Evolutionary conservation across 2,329 filamentous ascomycete species (phyloP).

Genomic region (Setomelanomma holmii): DNA sequence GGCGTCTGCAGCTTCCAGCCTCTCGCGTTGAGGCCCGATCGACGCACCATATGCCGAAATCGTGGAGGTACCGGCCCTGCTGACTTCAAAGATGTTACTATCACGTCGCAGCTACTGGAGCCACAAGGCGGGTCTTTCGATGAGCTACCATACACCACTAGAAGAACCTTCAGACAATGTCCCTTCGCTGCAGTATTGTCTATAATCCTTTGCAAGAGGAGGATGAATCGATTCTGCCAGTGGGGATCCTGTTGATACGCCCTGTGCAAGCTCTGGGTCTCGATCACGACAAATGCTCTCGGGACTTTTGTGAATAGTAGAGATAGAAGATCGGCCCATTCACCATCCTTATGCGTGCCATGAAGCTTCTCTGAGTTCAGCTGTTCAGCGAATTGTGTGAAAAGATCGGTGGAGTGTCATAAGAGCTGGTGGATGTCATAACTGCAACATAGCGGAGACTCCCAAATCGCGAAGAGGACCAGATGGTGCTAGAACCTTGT

Average conservation of each 20-base stretch:
- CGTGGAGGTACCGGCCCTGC: conserved; percentile 1
- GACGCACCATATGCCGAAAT: conserved; percentile 1
- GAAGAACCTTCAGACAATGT: conserved; percentile 3
- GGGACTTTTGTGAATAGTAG: conserved; percentile 12
- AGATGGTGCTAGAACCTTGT: too few relatives aligned
- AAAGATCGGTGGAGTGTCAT: background rate
- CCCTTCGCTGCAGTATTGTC: background rate
- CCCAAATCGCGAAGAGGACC: too few relatives aligned
- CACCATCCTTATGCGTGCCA: conserved; percentile 10
- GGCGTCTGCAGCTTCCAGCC: conserved; percentile 4
- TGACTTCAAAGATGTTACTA: background rate
- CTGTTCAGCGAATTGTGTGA: conserved; percentile 9
- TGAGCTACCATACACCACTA: conserved; percentile 4
- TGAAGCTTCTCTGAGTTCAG: conserved; percentile 8
- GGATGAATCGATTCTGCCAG: conserved; percentile 7
- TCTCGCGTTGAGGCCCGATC: background rate
- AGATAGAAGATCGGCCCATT: conserved; percentile 14
- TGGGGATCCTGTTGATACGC: conserved; percentile 3
- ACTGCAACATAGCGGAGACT: too few relatives aligned
- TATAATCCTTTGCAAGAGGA: conserved; percentile 3
- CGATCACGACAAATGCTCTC: conserved; percentile 10
- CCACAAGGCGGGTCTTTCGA: background rate
- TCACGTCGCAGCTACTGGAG: too few relatives aligned
- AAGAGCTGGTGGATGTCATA: conserved; percentile 8
- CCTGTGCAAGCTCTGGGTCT: conserved; percentile 5